Evolutionary conservation across 352 stramenopile species (phyloP), one percentile per base, ranked within the genome.

Genomic region (Vaucheria bursata): DNA sequence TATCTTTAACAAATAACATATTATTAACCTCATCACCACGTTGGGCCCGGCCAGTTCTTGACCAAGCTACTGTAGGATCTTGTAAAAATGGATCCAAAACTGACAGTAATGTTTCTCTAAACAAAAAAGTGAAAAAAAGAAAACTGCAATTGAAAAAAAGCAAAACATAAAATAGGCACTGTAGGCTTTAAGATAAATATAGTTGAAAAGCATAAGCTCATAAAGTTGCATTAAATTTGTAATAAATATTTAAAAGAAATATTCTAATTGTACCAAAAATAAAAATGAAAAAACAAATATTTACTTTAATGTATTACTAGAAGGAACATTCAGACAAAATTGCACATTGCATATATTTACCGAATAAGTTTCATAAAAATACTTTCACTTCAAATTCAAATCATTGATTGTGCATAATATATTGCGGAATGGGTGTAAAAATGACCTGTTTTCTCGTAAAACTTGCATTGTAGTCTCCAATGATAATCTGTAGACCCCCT

Each of bases 81-180:
- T 84, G 72, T 69, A 99, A 87, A 83, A 99, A 99, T n/a, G 95
- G 95, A 85, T 99, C 96, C 1, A 99, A 86, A 45, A 99, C 95
- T 72, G 92, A 98, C 29, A 98, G 88, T 45, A 99, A 86, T 33
- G 94, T 97, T 78, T 97, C 93, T 29, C 94, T 72, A 38, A 12
- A 12, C 39, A 50, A 50, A 12, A 12, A 50, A 12, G 39, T n/a
- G n/a, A n/a, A n/a, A n/a, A n/a, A n/a, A n/a, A n/a, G n/a, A n/a
- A n/a, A n/a, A n/a, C n/a, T n/a, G n/a, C n/a, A n/a, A n/a, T n/a
- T n/a, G 39, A 12, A 50, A 50, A 5, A 50, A 50, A 5, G 39
- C 12, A 50, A 50, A 5, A 12, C 12, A 12, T 12, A 12, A 50
- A 50, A 12, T 12, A 50, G 5, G 39, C 5, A 12, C 39, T 50